Evolutionary conservation across 2,329 filamentous ascomycete species (phyloP), one percentile per base, ranked within the genome.

Genomic region (Phoma sp.): DNA sequence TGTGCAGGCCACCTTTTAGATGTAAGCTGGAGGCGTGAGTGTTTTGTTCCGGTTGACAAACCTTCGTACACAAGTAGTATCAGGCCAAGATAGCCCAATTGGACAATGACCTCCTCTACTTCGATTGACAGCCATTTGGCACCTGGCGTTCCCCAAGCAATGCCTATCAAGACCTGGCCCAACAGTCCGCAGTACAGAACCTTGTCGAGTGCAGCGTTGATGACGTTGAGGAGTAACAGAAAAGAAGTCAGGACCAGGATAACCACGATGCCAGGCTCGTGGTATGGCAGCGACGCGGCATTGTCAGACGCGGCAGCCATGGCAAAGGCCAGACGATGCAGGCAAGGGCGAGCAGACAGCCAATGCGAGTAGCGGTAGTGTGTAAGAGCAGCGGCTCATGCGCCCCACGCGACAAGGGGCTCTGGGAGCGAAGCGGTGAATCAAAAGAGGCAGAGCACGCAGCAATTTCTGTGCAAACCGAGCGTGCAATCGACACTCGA

Each of bases 21-120:
- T 5, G 29, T 65, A 43, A 67, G 60, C 32, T 43, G 22, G 17
- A 17, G 22, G 32, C 15, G 17, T 29, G 21, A 5, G n/a, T 17
- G 6, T 31, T 4, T 22, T 2, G 13, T 12, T 19, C 13, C 3
- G 19, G 22, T 5, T 35, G 25, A 40, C 48, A 15, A 21, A 82
- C 86, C 88, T 78, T 92, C 87, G 68, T 85, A 92, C 0, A 92
- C 88, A 1, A 92, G 75, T 24, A 91, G 74, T 6, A 92, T 81
- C n/a, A 92, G 71, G 0, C 90, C 89, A 0, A 92, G 73, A 67
- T 92, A 93, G 0, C 90, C 90, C 1, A 92, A 71, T 55, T 89
- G 82, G 21, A 88, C 81, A 25, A 90, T 78, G 0, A 80, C 78
- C 17, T 81, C 67, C 72, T 92, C 81, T 1, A 79, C 73, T 4